Percentiles rank a stretch among this genome's conserved stretches.
Evolutionary conservation across 495 filamentous ascomycete genomes (phyloP).

Genomic region (Pyronema omphalodes): DNA sequence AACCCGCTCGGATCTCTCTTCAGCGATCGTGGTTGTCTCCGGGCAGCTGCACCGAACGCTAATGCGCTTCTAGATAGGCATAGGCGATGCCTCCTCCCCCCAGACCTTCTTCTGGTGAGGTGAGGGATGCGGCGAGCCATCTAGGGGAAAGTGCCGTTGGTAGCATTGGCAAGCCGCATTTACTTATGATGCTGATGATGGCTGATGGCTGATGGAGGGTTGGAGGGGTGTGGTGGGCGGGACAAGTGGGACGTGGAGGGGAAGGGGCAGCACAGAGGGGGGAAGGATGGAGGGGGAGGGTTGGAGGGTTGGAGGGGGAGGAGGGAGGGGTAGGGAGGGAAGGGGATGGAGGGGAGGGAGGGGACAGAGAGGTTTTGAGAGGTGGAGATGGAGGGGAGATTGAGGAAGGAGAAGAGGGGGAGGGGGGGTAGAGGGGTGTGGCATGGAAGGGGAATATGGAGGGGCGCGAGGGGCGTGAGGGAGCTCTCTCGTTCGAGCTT

Average conservation of each 20-base stretch:
- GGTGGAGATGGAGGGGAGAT: too few relatives aligned
- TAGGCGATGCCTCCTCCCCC: neutral
- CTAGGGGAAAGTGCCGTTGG: neutral
- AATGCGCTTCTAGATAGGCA: neutral
- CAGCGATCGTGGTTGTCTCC: slow-evolving; percentile 1
- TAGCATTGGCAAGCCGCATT: neutral
- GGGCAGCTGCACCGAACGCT: neutral
- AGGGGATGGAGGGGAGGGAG: neutral
- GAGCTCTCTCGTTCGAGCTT: too few relatives aligned
- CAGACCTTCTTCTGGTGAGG: neutral
- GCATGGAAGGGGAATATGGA: too few relatives aligned
- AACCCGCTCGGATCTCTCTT: slow-evolving; percentile 1
- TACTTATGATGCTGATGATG: too few relatives aligned
- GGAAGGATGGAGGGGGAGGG: neutral
- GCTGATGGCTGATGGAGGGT: slow-evolving; percentile 6
- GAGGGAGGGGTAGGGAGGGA: too few relatives aligned
- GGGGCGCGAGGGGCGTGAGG: too few relatives aligned
- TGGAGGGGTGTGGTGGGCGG: slow-evolving; percentile 2
- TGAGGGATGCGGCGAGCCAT: neutral
- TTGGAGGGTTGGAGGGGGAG: too few relatives aligned
- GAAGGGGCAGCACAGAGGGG: neutral
- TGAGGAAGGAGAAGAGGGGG: too few relatives aligned
- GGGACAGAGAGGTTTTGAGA: neutral
- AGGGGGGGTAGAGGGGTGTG: too few relatives aligned
- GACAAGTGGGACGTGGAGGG: neutral